Percentiles rank a stretch among this genome's conserved stretches.
phyloP scores from a whole-genome alignment of 2,329 filamentous ascomycete species.

The Lomentospora prolificans region DNA sequence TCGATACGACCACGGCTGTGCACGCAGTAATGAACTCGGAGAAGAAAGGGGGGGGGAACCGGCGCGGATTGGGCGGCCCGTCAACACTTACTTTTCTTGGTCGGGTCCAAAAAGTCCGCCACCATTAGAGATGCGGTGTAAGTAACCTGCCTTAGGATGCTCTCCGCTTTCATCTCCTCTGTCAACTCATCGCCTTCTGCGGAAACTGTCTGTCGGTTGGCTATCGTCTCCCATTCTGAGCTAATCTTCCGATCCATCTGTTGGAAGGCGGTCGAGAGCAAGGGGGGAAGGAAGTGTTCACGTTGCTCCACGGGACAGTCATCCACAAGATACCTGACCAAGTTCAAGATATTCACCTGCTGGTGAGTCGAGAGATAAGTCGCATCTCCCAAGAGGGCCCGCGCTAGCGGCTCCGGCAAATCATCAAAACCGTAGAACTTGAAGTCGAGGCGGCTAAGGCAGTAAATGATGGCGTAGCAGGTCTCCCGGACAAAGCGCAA shows the following conservation, averaged over 20 bases:
- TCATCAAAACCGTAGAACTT: slow-evolving; percentile 87
- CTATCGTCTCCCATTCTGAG: slow-evolving; percentile 74
- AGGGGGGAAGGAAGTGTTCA: slow-evolving; percentile 71
- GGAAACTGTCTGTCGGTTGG: slow-evolving; percentile 48
- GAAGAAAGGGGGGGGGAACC: too few relatives aligned
- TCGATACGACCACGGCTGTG: too few relatives aligned
- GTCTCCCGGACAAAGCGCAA: slow-evolving; percentile 86
- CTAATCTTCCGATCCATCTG: slow-evolving; percentile 84
- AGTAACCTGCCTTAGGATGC: slow-evolving; percentile 84
- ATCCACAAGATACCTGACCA: slow-evolving; percentile 81
- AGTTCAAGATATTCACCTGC: slow-evolving; percentile 82
- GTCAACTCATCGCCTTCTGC: slow-evolving; percentile 69
- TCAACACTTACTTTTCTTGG: slow-evolving; percentile 45
- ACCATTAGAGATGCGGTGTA: slow-evolving; percentile 90
- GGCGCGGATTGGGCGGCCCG: not conserved
- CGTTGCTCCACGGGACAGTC: slow-evolving; percentile 77
- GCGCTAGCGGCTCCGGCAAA: slow-evolving; percentile 71
- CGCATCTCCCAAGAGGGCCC: slow-evolving; percentile 75
- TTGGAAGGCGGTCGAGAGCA: slow-evolving; percentile 71
- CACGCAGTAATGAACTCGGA: too few relatives aligned
- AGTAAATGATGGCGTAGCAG: slow-evolving; percentile 88
- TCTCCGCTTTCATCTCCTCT: slow-evolving; percentile 97
- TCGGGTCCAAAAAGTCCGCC: slow-evolving; percentile 75
- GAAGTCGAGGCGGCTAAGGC: slow-evolving; percentile 76
- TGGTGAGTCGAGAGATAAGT: slow-evolving; percentile 83